These are phyloP conservation scores for Aspergillus sp. DNA, from an alignment of 2,329 filamentous ascomycete genomes.

Conservation along the genomic window DNA sequence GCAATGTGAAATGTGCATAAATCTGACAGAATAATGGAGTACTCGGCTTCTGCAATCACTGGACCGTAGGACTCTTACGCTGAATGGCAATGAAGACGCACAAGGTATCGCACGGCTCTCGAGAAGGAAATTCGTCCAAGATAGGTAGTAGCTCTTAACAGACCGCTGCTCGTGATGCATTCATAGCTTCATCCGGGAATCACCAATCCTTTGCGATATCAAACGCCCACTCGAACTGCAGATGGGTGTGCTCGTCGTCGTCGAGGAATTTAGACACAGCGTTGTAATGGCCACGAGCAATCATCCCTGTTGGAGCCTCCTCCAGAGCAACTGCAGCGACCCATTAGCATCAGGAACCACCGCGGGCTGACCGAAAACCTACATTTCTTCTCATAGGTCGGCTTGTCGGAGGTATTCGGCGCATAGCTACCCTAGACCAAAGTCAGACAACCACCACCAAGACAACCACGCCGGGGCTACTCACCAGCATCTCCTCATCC, in stretches of 20 bases:
- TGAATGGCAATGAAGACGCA: slow-evolving; percentile 1
- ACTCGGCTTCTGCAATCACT: too few relatives aligned
- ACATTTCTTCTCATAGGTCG: slow-evolving; percentile 86
- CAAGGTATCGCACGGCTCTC: slow-evolving; percentile 8
- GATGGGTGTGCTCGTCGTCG: slow-evolving; percentile 83
- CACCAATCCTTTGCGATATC: slow-evolving; percentile 92
- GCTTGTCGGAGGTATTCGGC: slow-evolving; percentile 81
- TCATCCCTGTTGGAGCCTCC: slow-evolving; percentile 83
- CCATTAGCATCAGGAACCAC: neutral
- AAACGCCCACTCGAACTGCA: slow-evolving; percentile 92
- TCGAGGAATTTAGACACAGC: slow-evolving; percentile 86
- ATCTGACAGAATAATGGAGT: too few relatives aligned
- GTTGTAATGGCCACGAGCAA: slow-evolving; percentile 82
- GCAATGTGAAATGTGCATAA: slow-evolving; percentile 6
- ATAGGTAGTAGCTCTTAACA: slow-evolving; percentile 17
- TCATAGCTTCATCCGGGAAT: neutral
- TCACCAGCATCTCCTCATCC: slow-evolving; percentile 94
- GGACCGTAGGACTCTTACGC: too few relatives aligned
- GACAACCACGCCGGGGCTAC: slow-evolving; percentile 24
- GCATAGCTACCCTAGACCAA: slow-evolving; percentile 69
- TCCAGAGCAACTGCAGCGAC: slow-evolving; percentile 66
- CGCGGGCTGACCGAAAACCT: slow-evolving; percentile 32
- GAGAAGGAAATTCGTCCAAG: slow-evolving; percentile 17
- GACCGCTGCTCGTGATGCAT: slow-evolving; percentile 14
- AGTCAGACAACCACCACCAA: neutral